Conservation (phyloP, 805 yeast genomes). For the Kodamaea nitidulidarum region DNA sequence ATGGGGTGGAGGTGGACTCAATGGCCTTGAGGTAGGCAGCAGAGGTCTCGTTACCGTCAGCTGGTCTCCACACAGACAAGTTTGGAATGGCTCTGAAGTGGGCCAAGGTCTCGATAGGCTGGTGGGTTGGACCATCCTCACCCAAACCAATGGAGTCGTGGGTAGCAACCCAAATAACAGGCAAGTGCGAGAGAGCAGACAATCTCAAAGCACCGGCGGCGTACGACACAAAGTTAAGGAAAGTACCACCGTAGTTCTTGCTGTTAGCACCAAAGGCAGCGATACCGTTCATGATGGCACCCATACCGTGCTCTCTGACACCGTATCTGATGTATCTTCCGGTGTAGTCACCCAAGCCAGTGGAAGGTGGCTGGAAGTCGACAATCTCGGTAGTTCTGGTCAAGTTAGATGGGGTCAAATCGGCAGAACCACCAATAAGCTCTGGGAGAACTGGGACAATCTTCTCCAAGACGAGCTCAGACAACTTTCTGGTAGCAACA, state of each 20-base stretch:
- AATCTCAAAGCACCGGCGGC: slow-evolving; percentile 87
- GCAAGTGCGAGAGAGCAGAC: slow-evolving; percentile 78
- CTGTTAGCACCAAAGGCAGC: slow-evolving; percentile 83
- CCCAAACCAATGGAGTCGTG: slow-evolving; percentile 90
- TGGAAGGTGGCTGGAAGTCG: slow-evolving; percentile 87
- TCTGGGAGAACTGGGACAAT: slow-evolving; percentile 72
- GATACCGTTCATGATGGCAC: slow-evolving; percentile 97
- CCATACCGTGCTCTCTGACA: slow-evolving; percentile 99
- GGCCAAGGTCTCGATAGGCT: slow-evolving; percentile 85
- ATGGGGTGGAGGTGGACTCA: slow-evolving; percentile 60
- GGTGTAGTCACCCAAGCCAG: slow-evolving; percentile 76
- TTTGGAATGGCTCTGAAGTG: slow-evolving; percentile 85
- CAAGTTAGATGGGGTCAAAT: slow-evolving; percentile 93
- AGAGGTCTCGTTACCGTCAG: slow-evolving; percentile 85
- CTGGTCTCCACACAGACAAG: slow-evolving; percentile 86
- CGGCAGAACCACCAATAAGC: slow-evolving; percentile 97
- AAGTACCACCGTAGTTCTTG: slow-evolving; percentile 94
- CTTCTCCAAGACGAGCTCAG: slow-evolving; percentile 70
- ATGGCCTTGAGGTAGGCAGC: slow-evolving; percentile 75
- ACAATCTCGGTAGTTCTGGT: slow-evolving; percentile 80
- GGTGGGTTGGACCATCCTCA: slow-evolving; percentile 93
- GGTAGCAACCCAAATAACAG: slow-evolving; percentile 83
- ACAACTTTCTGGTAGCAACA: slow-evolving; percentile 90
- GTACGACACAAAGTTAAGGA: slow-evolving; percentile 85
- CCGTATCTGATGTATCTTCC: slow-evolving; percentile 97